A percentile compares a stretch with the other conserved stretches of the same genome.
Evolutionary conservation across 371 early-diverging fungal genomes (phyloP).

Genomic region (Funneliformis caledonium): DNA sequence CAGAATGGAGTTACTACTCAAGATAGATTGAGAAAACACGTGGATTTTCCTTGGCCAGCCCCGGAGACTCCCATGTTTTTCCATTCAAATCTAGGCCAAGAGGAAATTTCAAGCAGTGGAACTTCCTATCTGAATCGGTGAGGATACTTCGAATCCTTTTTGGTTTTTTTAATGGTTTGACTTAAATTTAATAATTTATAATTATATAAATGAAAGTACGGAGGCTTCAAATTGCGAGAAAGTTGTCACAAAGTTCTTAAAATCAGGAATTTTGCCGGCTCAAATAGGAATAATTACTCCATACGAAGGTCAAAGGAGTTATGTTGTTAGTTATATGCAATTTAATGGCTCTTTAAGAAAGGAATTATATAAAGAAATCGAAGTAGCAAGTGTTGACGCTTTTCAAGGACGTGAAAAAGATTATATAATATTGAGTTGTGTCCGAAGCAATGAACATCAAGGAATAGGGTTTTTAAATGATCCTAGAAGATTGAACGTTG

Average conservation of each 20-base stretch:
- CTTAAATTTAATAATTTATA: neutral
- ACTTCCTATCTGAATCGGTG: slow-evolving; percentile 94
- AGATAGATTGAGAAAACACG: slow-evolving; percentile 84
- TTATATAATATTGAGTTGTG: slow-evolving; percentile 97
- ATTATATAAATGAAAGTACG: slow-evolving; percentile 44
- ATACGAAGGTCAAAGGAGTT: slow-evolving; percentile 98
- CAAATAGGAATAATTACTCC: slow-evolving; percentile 99
- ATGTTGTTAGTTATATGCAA: slow-evolving; percentile 93
- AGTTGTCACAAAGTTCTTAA: slow-evolving; percentile 92
- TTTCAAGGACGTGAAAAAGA: slow-evolving; percentile 99
- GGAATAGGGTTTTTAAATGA: slow-evolving; percentile 99
- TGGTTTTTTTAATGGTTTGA: neutral
- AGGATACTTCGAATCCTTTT: neutral
- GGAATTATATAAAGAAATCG: slow-evolving; percentile 95
- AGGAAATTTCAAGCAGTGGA: slow-evolving; percentile 95
- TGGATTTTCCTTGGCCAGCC: slow-evolving; percentile 96
- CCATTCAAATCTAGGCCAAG: slow-evolving; percentile 90
- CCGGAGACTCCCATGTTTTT: slow-evolving; percentile 96
- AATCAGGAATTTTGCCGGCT: slow-evolving; percentile 82
- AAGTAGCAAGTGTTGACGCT: slow-evolving; percentile 99
- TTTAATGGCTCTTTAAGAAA: slow-evolving; percentile 86
- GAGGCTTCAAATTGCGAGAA: slow-evolving; percentile 93
- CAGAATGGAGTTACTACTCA: slow-evolving; percentile 94
- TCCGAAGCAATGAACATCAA: slow-evolving; percentile 96
- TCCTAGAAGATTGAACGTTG: slow-evolving; percentile 97